Evolutionary conservation across 306 rosid species (phyloP), one percentile per base, ranked within the genome.

Genomic region (Lagenaria siceraria): DNA sequence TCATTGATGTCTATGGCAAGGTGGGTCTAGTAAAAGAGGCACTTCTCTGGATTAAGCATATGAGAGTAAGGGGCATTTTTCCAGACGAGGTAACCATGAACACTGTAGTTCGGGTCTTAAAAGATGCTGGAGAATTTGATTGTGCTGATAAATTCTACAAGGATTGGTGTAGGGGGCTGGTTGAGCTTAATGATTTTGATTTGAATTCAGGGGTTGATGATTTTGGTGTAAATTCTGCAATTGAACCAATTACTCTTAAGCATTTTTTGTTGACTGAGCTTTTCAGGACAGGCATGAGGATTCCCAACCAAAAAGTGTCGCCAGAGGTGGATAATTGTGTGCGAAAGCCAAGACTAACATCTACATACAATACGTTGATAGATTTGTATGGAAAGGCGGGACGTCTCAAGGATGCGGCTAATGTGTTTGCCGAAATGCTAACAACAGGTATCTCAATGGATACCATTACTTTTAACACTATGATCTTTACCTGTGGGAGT

Each of bases 81-180:
- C 99, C 97, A 5, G 97, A 95, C 46, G 99, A 95, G 81, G 97
- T 95, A 69, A 92, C 96, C 0, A 95, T 95, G 99, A 88, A 85
- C 78, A 90, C 97, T 0, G 92, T 89, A 65, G 86, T 95, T 83
- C 84, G 89, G 80, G 97, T 90, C 33, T 88, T 92, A 83, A 95
- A 95, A 84, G 86, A 95, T 72, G 93, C 84, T 17, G 80, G 86
- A 2, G 96, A 92, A 78, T 95, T 81, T 66, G 91, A 89, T 81
- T 82, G 83, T 68, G 99, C 93, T 0, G 96, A 88, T 77, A 85
- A 82, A 64, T 92, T 95, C 82, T 95, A 84, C 79, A 95, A 81
- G 82, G 87, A 82, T 31, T 95, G 99, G 99, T 83, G 92, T 55
- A 38, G 8, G 31, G 97, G 97, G 29, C 71, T 62, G 74, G 84